Conservation (phyloP, 805 yeast genomes). For the Candida morakotiae region DNA sequence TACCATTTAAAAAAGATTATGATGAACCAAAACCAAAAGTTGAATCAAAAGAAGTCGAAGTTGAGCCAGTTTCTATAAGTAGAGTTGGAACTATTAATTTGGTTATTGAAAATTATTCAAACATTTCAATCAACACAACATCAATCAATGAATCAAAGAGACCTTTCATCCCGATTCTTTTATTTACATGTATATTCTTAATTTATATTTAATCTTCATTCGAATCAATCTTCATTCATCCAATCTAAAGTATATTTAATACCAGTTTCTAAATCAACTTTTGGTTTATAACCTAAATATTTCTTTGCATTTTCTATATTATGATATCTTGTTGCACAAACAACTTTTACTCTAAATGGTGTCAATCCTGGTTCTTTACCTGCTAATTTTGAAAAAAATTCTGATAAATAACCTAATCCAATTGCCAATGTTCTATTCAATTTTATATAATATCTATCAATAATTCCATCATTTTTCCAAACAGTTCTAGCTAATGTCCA, state of each 20-base stretch:
- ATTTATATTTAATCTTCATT: neutral
- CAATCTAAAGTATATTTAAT: slow-evolving; percentile 75
- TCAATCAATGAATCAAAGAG: too few relatives aligned
- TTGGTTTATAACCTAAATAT: slow-evolving; percentile 75
- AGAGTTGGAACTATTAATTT: slow-evolving; percentile 9
- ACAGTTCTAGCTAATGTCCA: slow-evolving; percentile 97
- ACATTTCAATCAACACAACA: neutral
- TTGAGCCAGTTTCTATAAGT: too few relatives aligned
- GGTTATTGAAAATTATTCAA: slow-evolving; percentile 9
- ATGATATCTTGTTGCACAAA: slow-evolving; percentile 92
- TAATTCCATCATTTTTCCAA: slow-evolving; percentile 94
- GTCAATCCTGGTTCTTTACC: slow-evolving; percentile 93
- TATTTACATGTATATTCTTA: slow-evolving; percentile 4
- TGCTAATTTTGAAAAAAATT: slow-evolving; percentile 59
- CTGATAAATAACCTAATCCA: slow-evolving; percentile 76
- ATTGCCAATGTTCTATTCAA: slow-evolving; percentile 75
- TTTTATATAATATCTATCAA: slow-evolving; percentile 65
- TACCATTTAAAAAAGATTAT: slow-evolving; percentile 43
- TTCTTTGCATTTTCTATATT: slow-evolving; percentile 83
- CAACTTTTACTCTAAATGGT: slow-evolving; percentile 88
- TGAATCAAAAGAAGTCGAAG: neutral
- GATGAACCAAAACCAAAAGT: slow-evolving; percentile 24
- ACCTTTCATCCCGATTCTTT: too few relatives aligned
- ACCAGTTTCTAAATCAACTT: slow-evolving; percentile 74
- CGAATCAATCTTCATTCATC: slow-evolving; percentile 65